Evolutionary conservation across 2,329 filamentous ascomycete genomes (phyloP), one percentile per base, ranked within the genome.

Genomic region (Fusarium continuum): DNA sequence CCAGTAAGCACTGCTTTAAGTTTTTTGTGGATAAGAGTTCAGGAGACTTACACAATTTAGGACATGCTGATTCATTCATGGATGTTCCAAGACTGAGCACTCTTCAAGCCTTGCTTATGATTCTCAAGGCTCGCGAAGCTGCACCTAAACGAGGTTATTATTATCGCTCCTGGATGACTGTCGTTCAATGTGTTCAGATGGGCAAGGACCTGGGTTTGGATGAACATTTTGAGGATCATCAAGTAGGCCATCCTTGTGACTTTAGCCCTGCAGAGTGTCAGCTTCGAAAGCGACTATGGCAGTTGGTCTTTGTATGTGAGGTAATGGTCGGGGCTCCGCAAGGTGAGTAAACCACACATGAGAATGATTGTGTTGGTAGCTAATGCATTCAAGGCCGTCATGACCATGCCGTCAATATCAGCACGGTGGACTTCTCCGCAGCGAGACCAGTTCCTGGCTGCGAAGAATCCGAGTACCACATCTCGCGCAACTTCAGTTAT

Each of bases 131-230:
- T 2, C 86, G 93, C 63, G 94, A 98, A 76, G 91, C 91, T n/a
- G 88, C 91, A 8, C 93, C 94, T 0, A 96, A 96, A 73, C 88
- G 92, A 58, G 95, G 95, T 2, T 98, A 98, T 74, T 98, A 95
- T 76, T 98, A 95, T 77, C 89, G 94, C 31, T 98, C 95, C 1
- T 98, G 95, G 94, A 96, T 97, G 87, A 92, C 91, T 6, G 88
- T 96, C 17, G 94, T 97, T 48, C 92, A 93, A 59, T 92, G 94
- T 63, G 90, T 96, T 8, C 90, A 93, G 40, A 97, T 98, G 92
- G 92, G 88, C 22, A 95, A 96, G 71, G 94, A 97, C 73, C 81
- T 98, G 26, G 92, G 93, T 17, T 80, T 98, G 6, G 89, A 97
- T 72, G 92, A 97, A 64, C 94, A 98, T 77, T 88, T 88, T 61